Evolutionary conservation across 2,329 filamentous ascomycete genomes (phyloP).

Genomic region (Aphanocladium album): DNA sequence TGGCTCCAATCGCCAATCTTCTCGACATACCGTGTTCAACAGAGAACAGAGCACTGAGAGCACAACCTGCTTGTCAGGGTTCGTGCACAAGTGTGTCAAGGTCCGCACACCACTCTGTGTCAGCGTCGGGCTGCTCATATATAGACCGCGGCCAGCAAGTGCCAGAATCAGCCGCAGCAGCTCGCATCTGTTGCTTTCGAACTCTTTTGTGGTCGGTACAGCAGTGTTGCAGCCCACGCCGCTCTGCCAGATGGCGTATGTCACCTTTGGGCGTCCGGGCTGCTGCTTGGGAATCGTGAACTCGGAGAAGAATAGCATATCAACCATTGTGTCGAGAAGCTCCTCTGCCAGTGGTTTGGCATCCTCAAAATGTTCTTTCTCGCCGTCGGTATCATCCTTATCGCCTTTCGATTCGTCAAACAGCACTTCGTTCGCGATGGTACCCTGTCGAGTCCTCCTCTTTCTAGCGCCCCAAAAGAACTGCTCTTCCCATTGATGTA

Average conservation of each 20-base stretch:
- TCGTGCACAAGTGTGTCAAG: conserved; percentile 84
- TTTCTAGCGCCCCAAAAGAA: conserved; percentile 85
- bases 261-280: conserved; percentile 71
- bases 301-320: conserved; percentile 86
- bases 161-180: conserved; percentile 81
- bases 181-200: conserved; percentile 89
- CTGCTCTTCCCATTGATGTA: conserved; percentile 80
- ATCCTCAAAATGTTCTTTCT: conserved; percentile 66
- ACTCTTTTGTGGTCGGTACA: conserved; percentile 82
- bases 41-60: conserved; percentile 87
- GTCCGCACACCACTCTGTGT: conserved; percentile 78
- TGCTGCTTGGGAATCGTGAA: conserved; percentile 76
- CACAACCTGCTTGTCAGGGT: conserved; percentile 84
- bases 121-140: conserved; percentile 73
- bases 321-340: conserved; percentile 81
- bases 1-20: background rate
- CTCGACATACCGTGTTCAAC: conserved; percentile 71
- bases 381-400: conserved; percentile 40
- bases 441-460: conserved; percentile 63
- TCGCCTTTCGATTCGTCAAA: conserved; percentile 70
- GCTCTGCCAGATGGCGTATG: conserved; percentile 95
- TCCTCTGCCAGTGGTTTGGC: conserved; percentile 87
- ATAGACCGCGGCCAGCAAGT: conserved; percentile 87
- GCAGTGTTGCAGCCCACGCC: conserved; percentile 92
- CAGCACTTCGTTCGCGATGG: conserved; percentile 68